These are phyloP conservation scores for Venturiaceae sp. DNA, from an alignment of 2,329 filamentous ascomycete genomes.

Conservation along the genomic window DNA sequence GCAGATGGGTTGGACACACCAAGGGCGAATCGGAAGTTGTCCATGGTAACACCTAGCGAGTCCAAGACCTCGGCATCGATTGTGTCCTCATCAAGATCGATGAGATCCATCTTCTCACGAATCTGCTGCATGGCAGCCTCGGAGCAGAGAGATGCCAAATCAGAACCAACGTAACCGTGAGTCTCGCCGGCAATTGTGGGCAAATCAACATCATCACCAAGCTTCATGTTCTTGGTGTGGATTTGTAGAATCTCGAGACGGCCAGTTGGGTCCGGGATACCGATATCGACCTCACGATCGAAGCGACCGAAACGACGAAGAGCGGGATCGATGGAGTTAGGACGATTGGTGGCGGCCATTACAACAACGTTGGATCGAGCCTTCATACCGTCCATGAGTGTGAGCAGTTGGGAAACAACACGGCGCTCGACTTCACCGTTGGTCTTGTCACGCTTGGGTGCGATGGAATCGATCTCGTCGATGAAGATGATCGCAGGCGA, in stretches of 20 bases:
- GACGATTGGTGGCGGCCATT: slow-evolving; percentile 97
- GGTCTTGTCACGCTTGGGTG: slow-evolving; percentile 99
- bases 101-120: slow-evolving; percentile 99
- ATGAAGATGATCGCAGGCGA: slow-evolving; percentile 99
- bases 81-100: slow-evolving; percentile 96
- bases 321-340: slow-evolving; percentile 96
- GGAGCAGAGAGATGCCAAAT: slow-evolving; percentile 95
- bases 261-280: slow-evolving; percentile 93
- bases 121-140: slow-evolving; percentile 99
- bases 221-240: slow-evolving; percentile 99
- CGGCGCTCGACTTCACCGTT: slow-evolving; percentile 98
- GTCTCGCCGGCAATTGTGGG: slow-evolving; percentile 96
- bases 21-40: slow-evolving; percentile 98
- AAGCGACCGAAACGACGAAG: slow-evolving; percentile 97
- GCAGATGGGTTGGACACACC: slow-evolving; percentile 98
- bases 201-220: slow-evolving; percentile 90
- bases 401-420: slow-evolving; percentile 93
- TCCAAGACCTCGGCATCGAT: slow-evolving; percentile 98
- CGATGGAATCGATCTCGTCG: slow-evolving; percentile 98
- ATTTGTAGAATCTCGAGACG: slow-evolving; percentile 98
- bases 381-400: slow-evolving; percentile 99
- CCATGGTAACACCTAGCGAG: slow-evolving; percentile 97
- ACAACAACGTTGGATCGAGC: slow-evolving; percentile 96
- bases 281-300: slow-evolving; percentile 97
- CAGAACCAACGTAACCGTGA: slow-evolving; percentile 97